Base-by-base conservation (phyloP, 2,329 filamentous ascomycete genomes). In the Aspergillus uvarum region DNA sequence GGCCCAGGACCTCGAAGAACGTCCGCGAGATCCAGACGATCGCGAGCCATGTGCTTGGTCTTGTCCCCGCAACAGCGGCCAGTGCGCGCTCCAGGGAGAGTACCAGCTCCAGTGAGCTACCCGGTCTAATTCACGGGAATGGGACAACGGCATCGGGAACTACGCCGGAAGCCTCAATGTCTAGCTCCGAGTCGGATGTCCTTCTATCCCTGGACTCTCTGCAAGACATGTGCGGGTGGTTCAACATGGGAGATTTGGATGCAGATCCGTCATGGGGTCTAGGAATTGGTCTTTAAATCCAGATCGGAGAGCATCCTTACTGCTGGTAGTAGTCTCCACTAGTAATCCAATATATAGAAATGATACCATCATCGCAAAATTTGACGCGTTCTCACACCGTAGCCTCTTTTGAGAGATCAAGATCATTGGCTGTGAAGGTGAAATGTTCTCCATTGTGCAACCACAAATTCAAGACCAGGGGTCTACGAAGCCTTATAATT, bases 1-100 rank as follows among this genome's bases (percentile, higher is more conserved):
- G 78, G 78, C 71, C 76, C 0, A 65, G 73, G 32, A 72, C 70
- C 5, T 69, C 70, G 0, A 72, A 67, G 53, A 78, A 76, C 59
- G 70, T 80, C 0, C 58, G 66, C 14, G 77, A 80, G 62, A 72
- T 80, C 2, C 77, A 79, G 59, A 74, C 64, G 0, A 77, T 80
- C 52, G 76, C 76, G 4, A 71, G 70, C 6, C 65, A 74, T 42
- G 74, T 72, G 3, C 51, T 73, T 1, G 65, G 65, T 1, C 31
- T 59, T 16, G 8, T 5, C 14, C 14, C 38, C 16, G 38, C n/a
- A 19, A 44, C 14, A 5, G 38, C 14, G 7, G n/a, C 38, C 16
- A 19, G 6, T 19, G 14, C n/a, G 38, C 38, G 38, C 14, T 44
- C 38, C 5, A 7, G 38, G 38, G n/a, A 19, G 38, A 44, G 38